Evolutionary conservation across 768 basidiomycete genomes (phyloP).

Genomic region (Rhizopogon sp.): DNA sequence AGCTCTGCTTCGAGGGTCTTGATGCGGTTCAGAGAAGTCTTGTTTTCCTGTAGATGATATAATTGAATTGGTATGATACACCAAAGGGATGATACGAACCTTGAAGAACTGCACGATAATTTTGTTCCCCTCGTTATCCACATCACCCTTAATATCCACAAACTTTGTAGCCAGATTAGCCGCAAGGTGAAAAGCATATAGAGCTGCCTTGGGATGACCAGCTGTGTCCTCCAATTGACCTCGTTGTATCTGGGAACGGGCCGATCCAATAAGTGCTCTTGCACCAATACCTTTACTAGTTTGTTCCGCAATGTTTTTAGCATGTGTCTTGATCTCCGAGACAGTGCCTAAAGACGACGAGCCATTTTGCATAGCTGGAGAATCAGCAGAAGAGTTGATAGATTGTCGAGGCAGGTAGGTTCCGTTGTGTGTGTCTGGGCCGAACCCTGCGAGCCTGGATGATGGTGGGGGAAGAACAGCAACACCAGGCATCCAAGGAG

Average conservation of each 20-base stretch:
- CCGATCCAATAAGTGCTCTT: conserved; percentile 55
- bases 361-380: conserved; percentile 38
- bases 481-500: conserved; percentile 36
- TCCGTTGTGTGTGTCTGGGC: conserved; percentile 23
- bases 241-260: conserved; percentile 48
- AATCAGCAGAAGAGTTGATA: not conserved
- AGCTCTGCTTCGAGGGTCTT: conserved; percentile 42
- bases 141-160: conserved; percentile 50
- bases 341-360: conserved; percentile 22
- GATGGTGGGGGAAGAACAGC: conserved; percentile 34
- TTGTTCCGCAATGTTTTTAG: conserved; percentile 42
- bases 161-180: conserved; percentile 54
- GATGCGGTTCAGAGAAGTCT: conserved; percentile 33
- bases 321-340: conserved; percentile 44
- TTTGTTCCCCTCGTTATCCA: conserved; percentile 4
- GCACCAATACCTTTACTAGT: conserved; percentile 57
- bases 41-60: conserved; percentile 31
- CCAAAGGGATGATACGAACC: conserved; percentile 36
- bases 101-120: conserved; percentile 59
- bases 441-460: conserved; percentile 22
- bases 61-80: conserved; percentile 8
- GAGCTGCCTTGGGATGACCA: conserved; percentile 59
- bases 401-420: conserved; percentile 8
- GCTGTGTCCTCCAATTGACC: conserved; percentile 50
- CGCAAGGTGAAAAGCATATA: conserved; percentile 56